phyloP scores from a whole-genome alignment of 129 eudicot species.

The Solidago caesia region DNA sequence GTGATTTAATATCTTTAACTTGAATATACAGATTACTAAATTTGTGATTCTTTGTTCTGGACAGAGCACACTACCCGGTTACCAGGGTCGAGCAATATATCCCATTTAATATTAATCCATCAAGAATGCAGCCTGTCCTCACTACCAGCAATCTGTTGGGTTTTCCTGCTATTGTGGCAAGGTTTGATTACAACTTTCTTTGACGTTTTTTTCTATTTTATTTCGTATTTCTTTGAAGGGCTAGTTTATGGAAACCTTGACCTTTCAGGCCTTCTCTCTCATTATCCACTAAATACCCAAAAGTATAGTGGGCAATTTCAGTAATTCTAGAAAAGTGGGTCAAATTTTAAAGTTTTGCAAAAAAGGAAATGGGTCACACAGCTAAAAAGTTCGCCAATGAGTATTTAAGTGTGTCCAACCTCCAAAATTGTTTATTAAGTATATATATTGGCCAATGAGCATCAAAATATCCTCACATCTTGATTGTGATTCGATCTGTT shows the following conservation, averaged over 20 bases:
- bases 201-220: not conserved
- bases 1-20: conserved; percentile 1
- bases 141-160: conserved; percentile 88
- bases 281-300: not conserved
- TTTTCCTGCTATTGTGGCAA: conserved; percentile 77
- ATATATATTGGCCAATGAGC: not conserved
- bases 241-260: not conserved
- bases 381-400: not conserved
- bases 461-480: not conserved
- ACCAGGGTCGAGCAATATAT: conserved; percentile 95
- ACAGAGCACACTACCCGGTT: conserved; percentile 77
- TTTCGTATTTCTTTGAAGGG: not conserved
- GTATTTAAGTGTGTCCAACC: not conserved
- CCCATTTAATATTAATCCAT: conserved; percentile 82
- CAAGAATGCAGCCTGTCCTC: conserved; percentile 97
- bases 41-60: conserved; percentile 25
- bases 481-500: conserved; percentile 17
- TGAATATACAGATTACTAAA: not conserved
- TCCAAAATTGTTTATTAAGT: not conserved
- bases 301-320: too few species aligned
- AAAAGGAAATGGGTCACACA: not conserved
- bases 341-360: not conserved
- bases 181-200: too few species aligned
- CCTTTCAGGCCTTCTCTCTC: too few species aligned
- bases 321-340: not conserved